phyloP scores from a whole-genome alignment of 2,329 filamentous ascomycete genomes.

The Penicillium sp. region DNA sequence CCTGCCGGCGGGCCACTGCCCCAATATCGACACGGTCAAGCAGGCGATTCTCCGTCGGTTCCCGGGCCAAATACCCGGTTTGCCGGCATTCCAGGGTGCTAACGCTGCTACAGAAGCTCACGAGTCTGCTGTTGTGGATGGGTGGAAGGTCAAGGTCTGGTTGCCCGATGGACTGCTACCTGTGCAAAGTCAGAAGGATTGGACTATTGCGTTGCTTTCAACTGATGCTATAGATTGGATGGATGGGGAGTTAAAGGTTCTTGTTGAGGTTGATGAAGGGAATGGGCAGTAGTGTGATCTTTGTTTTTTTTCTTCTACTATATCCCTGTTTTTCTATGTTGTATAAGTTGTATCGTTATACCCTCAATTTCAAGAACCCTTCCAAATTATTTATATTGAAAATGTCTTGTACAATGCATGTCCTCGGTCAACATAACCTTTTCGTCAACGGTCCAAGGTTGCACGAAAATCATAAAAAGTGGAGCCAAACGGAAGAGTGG shows the following conservation, averaged over 20 bases:
- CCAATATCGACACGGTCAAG: constrained; percentile 33
- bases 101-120: constrained; percentile 19
- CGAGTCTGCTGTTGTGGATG: constrained; percentile 16
- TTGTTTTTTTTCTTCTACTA: neutral
- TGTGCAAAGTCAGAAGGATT: constrained; percentile 42
- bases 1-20: constrained; percentile 35
- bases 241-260: constrained; percentile 44
- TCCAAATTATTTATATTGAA: neutral
- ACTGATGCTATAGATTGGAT: constrained; percentile 47
- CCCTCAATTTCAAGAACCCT: neutral
- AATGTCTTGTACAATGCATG: neutral
- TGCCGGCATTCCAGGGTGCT: constrained; percentile 8
- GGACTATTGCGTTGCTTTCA: constrained; percentile 45
- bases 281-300: constrained; percentile 8
- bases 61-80: constrained; percentile 28
- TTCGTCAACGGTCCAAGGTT: neutral
- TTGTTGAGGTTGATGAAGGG: constrained; percentile 36
- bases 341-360: neutral
- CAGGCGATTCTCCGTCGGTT: constrained; percentile 33
- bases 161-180: constrained; percentile 42
- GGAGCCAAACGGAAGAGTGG: neutral
- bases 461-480: neutral
- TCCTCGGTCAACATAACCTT: neutral
- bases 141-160: constrained; percentile 41
- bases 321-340: constrained; percentile 3